Evolutionary conservation across 208 protist species (phyloP).

Genomic region (Trypanosoma melophagium): DNA sequence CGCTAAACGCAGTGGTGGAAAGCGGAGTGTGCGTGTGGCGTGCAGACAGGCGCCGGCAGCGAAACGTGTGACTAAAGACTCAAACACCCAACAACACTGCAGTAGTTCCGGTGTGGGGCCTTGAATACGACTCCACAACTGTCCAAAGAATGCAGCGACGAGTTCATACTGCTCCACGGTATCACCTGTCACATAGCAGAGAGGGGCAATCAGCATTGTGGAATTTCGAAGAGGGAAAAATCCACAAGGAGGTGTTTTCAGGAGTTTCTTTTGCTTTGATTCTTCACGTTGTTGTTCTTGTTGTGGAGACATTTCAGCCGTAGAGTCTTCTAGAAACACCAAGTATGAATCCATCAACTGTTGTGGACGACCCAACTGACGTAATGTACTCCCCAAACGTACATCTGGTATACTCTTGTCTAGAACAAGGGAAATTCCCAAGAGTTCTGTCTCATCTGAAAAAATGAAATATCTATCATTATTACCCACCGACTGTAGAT

Average conservation of each 20-base stretch:
- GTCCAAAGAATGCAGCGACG: conserved; percentile 54
- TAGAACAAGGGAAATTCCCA: conserved; percentile 57
- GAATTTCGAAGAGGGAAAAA: conserved; percentile 56
- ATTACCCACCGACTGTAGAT: conserved; percentile 55
- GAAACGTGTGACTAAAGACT: conserved; percentile 56
- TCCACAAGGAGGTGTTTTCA: conserved; percentile 42
- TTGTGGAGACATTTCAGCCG: conserved; percentile 24
- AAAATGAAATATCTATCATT: conserved; percentile 89
- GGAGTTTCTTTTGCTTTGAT: not conserved
- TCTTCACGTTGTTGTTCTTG: not conserved
- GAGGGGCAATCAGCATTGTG: conserved; percentile 64
- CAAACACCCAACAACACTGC: conserved; percentile 83
- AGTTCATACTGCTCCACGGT: conserved; percentile 85
- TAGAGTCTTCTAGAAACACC: conserved; percentile 27
- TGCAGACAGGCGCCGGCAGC: conserved; percentile 70
- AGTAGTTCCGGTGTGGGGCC: conserved; percentile 82
- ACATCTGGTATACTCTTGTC: conserved; percentile 65
- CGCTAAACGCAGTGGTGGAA: conserved; percentile 64
- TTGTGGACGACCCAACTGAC: conserved; percentile 53
- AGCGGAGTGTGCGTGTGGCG: conserved; percentile 50
- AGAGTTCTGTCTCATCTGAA: conserved; percentile 62
- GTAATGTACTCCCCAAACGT: conserved; percentile 47
- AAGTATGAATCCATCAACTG: conserved; percentile 61
- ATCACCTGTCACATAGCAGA: conserved; percentile 84
- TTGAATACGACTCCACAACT: conserved; percentile 82